Percentiles rank a stretch among this genome's conserved stretches.
These are phyloP conservation scores for Plantago coronopus DNA, from an alignment of 305 asterid genomes.

Conservation along the genomic window DNA sequence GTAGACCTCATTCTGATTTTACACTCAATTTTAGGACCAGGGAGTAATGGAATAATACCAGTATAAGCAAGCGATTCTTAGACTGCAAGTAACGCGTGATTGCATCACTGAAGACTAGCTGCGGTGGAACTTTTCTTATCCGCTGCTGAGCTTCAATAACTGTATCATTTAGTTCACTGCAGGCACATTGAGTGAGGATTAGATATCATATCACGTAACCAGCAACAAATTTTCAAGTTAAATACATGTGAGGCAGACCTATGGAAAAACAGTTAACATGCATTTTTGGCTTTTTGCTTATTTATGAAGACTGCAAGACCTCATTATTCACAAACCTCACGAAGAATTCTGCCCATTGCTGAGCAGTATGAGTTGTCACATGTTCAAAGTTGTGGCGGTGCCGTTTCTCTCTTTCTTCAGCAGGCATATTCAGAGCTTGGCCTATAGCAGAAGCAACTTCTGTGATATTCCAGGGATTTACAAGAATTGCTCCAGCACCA, in stretches of 20 bases:
- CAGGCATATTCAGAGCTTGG: conserved; percentile 77
- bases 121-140: conserved; percentile 74
- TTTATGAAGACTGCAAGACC: conserved; percentile 1
- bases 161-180: conserved; percentile 95
- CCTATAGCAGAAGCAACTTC: conserved; percentile 92
- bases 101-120: conserved; percentile 53
- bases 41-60: conserved; percentile 43
- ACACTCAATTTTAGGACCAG: conserved; percentile 12
- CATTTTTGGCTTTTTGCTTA: background rate
- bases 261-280: background rate
- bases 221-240: background rate
- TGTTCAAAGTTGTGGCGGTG: conserved; percentile 80
- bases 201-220: conserved; percentile 8
- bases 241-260: background rate
- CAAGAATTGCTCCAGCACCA: conserved; percentile 98
- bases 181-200: conserved; percentile 17
- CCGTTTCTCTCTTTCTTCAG: conserved; percentile 91
- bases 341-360: conserved; percentile 96
- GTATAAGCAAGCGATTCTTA: conserved; percentile 73
- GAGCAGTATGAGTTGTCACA: conserved; percentile 96
- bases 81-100: conserved; percentile 57
- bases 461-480: conserved; percentile 96
- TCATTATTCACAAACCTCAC: conserved; percentile 58
- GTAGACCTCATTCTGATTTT: conserved; percentile 6
- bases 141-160: conserved; percentile 91